Evolutionary conservation across 1,139 yeast species (phyloP), one percentile per base, ranked within the genome.

Genomic region (Petasospora rhodanensis): DNA sequence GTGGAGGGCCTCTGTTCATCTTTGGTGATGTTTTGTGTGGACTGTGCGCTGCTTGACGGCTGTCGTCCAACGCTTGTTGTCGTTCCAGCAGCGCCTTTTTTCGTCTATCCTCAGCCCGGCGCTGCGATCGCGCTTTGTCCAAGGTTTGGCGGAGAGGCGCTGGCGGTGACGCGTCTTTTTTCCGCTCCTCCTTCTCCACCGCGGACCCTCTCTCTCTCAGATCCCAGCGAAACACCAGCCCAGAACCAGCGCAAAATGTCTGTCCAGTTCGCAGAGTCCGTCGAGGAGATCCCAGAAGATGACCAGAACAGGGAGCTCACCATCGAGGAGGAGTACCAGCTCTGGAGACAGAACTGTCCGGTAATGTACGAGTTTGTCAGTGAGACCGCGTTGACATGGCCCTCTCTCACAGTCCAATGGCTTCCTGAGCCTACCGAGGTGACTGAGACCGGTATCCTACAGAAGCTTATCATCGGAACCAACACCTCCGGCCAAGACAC

Each of bases 401-500:
- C 94, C 2, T 79, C 89, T 4, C 62, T 82, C 34, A 79, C 91
- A 3, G 68, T 81, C 3, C 84, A 82, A 58, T 82, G 91, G 86
- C 59, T 80, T 13, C 87, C 87, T 1, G 66, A 47, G 14, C 41
- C 45, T 6, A 32, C 42, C 4, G 26, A 7, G 22, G 29, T 4
- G 35, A 28, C 29, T 2, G 40, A 32, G 3, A 28, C 31, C 1
- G 45, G 45, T 2, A 45, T 48, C 7, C 53, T 55, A 18, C 66
- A 64, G 41, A 52, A 59, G 26, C 56, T 91, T 36, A 56, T 89
- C 15, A 59, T 89, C 25, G 95, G 96, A 10, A 91, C 98, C 0
- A 89, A 85, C 53, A 85, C 97, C 0, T 75, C 89, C 1, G 94
- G 86, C 3, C 79, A 75, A 37, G 94, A 79, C 35, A 71, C 72